Evolutionary conservation across 2,329 filamentous ascomycete species (phyloP), one percentile per base, ranked within the genome.

Genomic region (Myotisia sp.): DNA sequence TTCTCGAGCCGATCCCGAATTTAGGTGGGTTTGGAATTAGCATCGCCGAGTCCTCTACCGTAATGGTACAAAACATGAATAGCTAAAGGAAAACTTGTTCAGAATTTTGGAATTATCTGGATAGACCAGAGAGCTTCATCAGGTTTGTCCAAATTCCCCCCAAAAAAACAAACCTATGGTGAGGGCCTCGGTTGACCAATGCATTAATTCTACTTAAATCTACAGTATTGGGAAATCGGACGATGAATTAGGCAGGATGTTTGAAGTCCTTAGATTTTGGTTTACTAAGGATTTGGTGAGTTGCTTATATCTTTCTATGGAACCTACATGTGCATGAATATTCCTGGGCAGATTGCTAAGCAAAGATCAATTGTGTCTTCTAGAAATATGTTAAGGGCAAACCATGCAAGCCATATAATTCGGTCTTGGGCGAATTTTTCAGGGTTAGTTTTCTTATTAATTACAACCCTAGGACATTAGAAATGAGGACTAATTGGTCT

Each of bases 71-170:
- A 45, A 32, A 14, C 26, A 7, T 26, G n/a, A 7, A 26, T 9
- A 12, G 22, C 6, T 30, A 3, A 30, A 28, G 22, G 18, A 37
- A 12, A 40, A 22, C 7, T 6, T 18, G 8, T 23, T 34, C 48
- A 74, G 90, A 98, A 64, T 98, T 95, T 63, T 98, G 90, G 90
- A 92, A 92, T 52, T 98, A 98, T 53, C 69, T 98, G 54, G 90
- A 98, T 59, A 74, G 85, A 47, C 87, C 87, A 14, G 92, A 92
- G 58, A 83, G 86, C 30, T 94, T 98, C 54, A 70, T 71, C 42
- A 72, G 67, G 69, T 72, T 46, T 49, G 61, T 43, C 42, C 37
- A 10, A 6, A 13, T 6, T 36, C 24, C 37, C 39, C 33, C 32
- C 44, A 23, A 12, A 6, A 16, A 24, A 33, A 23, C n/a, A 13